Evolutionary conservation across 225 moss, liverwort and hornwort genomes (phyloP).

Genomic region (Marchantia paleacea): DNA sequence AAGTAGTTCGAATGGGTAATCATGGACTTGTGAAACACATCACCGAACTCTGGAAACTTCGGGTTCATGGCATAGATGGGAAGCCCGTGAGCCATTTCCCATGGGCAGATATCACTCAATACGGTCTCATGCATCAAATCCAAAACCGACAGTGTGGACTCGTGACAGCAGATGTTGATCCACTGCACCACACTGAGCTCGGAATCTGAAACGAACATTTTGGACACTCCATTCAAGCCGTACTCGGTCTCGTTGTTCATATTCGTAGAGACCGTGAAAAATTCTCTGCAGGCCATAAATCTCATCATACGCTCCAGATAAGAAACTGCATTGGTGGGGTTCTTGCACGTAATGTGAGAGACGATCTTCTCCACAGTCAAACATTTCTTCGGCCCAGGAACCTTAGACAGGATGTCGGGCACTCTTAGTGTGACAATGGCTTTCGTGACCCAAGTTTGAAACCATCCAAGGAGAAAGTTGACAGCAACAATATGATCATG

Average conservation of each 20-base stretch:
- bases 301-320: not conserved
- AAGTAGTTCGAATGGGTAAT: not conserved
- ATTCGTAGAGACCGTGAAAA: not conserved
- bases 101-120: not conserved
- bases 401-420: not conserved
- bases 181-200: not conserved
- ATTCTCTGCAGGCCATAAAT: not conserved
- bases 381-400: not conserved
- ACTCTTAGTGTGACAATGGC: not conserved
- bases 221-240: not conserved
- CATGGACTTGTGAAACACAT: not conserved
- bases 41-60: too few species aligned
- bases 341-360: not conserved
- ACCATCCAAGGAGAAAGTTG: too few species aligned
- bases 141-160: not conserved
- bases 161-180: not conserved
- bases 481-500: too few species aligned
- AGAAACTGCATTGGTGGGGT: not conserved
- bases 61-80: too few species aligned
- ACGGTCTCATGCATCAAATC: not conserved
- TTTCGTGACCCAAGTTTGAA: not conserved
- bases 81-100: not conserved
- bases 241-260: not conserved
- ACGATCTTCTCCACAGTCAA: not conserved
- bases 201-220: not conserved